These are phyloP conservation scores for Fusarium coicis DNA, from an alignment of 2,329 filamentous ascomycete species.

Conservation along the genomic window DNA sequence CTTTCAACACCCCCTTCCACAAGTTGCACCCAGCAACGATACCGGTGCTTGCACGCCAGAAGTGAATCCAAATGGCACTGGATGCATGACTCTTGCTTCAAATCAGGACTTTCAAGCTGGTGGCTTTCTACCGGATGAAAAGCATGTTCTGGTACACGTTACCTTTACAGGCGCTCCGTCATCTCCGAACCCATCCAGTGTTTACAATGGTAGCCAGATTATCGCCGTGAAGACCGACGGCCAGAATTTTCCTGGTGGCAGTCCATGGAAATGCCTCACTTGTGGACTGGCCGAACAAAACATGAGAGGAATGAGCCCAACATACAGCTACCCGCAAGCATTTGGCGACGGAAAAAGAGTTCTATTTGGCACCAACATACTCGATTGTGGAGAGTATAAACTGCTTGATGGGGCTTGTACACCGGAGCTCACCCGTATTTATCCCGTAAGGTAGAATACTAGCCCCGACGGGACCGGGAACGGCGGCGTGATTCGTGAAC, in stretches of 20 bases:
- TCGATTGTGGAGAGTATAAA: constrained; percentile 51
- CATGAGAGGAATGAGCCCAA: constrained; percentile 19
- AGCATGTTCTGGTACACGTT: constrained; percentile 53
- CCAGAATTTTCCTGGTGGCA: constrained; percentile 34
- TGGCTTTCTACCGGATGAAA: constrained; percentile 54
- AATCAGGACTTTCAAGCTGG: not conserved
- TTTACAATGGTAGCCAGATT: constrained; percentile 55
- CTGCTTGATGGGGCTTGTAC: constrained; percentile 43
- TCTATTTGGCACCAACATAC: constrained; percentile 47
- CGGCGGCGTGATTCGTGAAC: constrained; percentile 52
- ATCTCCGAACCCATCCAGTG: constrained; percentile 51
- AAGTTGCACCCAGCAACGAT: not conserved
- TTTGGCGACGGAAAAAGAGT: constrained; percentile 53
- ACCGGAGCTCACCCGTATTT: not conserved
- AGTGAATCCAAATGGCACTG: constrained; percentile 4
- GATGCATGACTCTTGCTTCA: not conserved
- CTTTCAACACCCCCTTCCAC: constrained; percentile 11
- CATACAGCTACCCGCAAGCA: constrained; percentile 36
- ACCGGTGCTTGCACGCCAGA: not conserved
- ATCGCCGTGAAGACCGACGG: constrained; percentile 56
- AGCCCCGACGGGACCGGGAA: constrained; percentile 43
- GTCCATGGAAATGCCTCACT: not conserved
- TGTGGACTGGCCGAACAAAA: constrained; percentile 54
- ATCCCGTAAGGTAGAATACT: constrained; percentile 22
- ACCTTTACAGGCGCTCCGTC: constrained; percentile 56